Base-by-base conservation (phyloP, 2,329 filamentous ascomycete species). In the Orbilia javanica region DNA sequence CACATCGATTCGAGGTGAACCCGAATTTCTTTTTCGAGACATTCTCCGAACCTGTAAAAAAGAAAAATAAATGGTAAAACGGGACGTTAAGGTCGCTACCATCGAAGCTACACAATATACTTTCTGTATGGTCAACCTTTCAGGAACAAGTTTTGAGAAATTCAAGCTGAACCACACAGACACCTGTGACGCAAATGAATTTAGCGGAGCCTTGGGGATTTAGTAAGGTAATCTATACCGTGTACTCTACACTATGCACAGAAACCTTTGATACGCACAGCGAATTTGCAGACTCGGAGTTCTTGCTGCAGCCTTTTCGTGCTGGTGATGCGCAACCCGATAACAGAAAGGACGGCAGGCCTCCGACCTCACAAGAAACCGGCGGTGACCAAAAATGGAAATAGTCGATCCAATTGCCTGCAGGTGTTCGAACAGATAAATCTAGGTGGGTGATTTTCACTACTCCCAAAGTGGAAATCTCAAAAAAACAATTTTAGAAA, bases 361-460 rank as follows among this genome's bases (percentile, higher is more conserved):
- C 34, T 63, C 25, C 65, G 65, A 29, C 29, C 29, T 27, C 42
- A 57, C 29, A 53, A 27, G 60, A 71, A 57, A 18, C 50, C 50
- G 66, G 73, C 73, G 73, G 73, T 77, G 73, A 77, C 73, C 73
- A 77, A 44, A 77, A 70, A 50, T 42, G 73, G 73, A 57, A 77
- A 66, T 62, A 25, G n/a, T 48, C 3, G 46, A 44, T 22, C 27
- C 53, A 55, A 60, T 62, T 5, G 50, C 73, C 46, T 73, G 73
- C 73, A 77, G 36, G 50, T 31, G 13, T n/a, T 27, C 64, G 31
- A 29, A 15, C 42, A 44, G 44, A 48, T 76, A 57, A 63, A 39
- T 27, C 36, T 13, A 44, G 57, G 11, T 44, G 34, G 0, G 20
- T 15, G 36, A 6, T 44, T 7, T 15, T 0, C 60, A 18, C 73